Base-by-base conservation (phyloP, 192 early-diverging fungal genomes). In the Rhizoclosmatium sp. region DNA sequence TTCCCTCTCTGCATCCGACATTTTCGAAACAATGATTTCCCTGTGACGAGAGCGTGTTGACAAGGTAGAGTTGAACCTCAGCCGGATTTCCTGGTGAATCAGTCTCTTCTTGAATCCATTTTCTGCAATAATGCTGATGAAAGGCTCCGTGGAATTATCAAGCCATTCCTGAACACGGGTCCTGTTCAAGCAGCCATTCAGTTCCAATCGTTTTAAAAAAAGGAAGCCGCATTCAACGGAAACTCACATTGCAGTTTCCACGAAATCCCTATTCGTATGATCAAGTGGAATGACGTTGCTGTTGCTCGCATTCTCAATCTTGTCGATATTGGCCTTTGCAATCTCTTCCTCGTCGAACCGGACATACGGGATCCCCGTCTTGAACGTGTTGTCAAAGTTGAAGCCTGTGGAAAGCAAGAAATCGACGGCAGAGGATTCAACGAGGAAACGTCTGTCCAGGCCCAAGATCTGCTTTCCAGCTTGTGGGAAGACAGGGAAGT, bases 331-430 rank as follows among this genome's bases (percentile, higher is more conserved):
- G 41, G 65, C 80, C 19, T 81, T 65, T 23, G 79, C 86, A 75
- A 69, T 5, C 40, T 81, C 83, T 61, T 93, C 90, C 59, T 95
- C 91, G 0, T 84, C 82, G 9, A 71, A 83, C 31, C 88, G 94
- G 59, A 92, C 66, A 71, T 90, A 95, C 0, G 94, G 92, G 39
- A 96, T 91, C n/a, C 95, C 95, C 48, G 81, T 82, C 49, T 75
- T 59, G 47, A 96, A 91, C 87, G 94, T 93, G 69, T 95, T 94
- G 85, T 97, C 96, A 56, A 99, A 96, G 75, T 97, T 94, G 83
- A 99, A 97, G 2, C 89, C 85, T 82, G 92, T 92, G 3, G 86
- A 80, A 4, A 83, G 66, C 45, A 99, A 83, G 78, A 99, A 99
- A 59, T 91, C 87, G 39, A 99, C 79, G 41, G 87, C 86, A 19